Conservation (phyloP, 495 filamentous ascomycete genomes). For the Penicillium coffeae region DNA sequence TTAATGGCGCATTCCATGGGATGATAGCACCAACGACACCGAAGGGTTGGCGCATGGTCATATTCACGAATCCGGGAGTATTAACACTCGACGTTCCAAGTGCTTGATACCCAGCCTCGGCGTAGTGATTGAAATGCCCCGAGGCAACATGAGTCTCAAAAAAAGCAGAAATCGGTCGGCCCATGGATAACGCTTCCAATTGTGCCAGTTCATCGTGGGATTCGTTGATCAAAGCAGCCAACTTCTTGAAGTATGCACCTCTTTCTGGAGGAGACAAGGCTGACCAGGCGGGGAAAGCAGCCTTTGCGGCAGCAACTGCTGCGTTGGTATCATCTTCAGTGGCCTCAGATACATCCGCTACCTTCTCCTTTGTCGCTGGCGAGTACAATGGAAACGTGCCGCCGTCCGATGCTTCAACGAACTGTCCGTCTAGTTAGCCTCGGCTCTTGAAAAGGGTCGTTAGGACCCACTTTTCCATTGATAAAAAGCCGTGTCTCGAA, state of each 20-base stretch:
- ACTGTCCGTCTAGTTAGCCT: constrained; percentile 9
- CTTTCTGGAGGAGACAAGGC: constrained; percentile 38
- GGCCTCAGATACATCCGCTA: constrained; percentile 37
- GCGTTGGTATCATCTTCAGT: constrained; percentile 50
- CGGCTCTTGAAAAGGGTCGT: not conserved
- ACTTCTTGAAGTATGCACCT: constrained; percentile 45
- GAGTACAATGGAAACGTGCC: constrained; percentile 14
- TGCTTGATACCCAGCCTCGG: constrained; percentile 18
- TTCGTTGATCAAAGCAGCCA: constrained; percentile 47
- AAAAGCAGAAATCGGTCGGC: constrained; percentile 26
- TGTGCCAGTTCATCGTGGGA: constrained; percentile 45
- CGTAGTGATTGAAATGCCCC: constrained; percentile 19
- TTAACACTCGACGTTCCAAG: constrained; percentile 53
- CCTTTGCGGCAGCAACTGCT: constrained; percentile 56
- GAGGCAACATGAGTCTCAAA: constrained; percentile 14
- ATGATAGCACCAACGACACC: constrained; percentile 35
- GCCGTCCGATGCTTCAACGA: constrained; percentile 20
- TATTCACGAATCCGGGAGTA: constrained; percentile 52
- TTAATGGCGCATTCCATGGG: constrained; percentile 31
- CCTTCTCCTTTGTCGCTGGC: constrained; percentile 14
- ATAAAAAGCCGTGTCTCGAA: constrained; percentile 19
- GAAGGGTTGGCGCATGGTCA: constrained; percentile 28
- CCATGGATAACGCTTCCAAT: constrained; percentile 36
- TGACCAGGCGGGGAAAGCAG: constrained; percentile 57
- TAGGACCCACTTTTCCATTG: constrained; percentile 12